Percentiles rank a stretch among this genome's conserved stretches.
phyloP scores from a whole-genome alignment of 352 stramenopile species.

The Phytophthora palmivora region DNA sequence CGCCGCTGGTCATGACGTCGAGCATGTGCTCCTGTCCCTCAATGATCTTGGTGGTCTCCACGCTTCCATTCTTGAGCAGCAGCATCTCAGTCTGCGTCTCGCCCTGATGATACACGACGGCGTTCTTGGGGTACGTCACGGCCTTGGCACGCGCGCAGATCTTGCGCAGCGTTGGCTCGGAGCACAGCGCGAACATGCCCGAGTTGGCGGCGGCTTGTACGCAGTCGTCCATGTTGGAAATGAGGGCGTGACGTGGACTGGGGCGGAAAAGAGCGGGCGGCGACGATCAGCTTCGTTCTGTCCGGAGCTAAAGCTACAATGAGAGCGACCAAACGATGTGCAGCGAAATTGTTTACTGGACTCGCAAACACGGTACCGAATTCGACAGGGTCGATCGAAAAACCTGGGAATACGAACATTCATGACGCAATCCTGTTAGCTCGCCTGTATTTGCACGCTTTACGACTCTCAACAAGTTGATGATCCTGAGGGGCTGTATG shows the following conservation, averaged over 20 bases:
- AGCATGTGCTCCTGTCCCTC: conserved; percentile 85
- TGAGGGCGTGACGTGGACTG: not conserved
- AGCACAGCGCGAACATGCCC: conserved; percentile 87
- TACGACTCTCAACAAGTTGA: conserved; percentile 23
- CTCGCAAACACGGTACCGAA: conserved; percentile 12
- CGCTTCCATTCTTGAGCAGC: conserved; percentile 65
- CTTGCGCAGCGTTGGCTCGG: conserved; percentile 78
- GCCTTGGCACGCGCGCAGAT: conserved; percentile 71
- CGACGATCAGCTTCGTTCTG: conserved; percentile 27
- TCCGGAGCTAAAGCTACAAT: conserved; percentile 38
- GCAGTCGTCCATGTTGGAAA: conserved; percentile 64
- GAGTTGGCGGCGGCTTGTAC: conserved; percentile 63
- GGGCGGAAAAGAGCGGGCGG: conserved; percentile 3
- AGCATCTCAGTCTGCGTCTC: conserved; percentile 85
- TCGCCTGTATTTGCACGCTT: conserved; percentile 1
- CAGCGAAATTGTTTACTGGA: conserved; percentile 21
- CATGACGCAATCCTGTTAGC: not conserved
- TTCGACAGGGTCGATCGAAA: conserved; percentile 6
- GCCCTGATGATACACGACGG: conserved; percentile 83
- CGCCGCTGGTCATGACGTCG: conserved; percentile 52
- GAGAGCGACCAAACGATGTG: conserved; percentile 21
- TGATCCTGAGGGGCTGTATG: conserved; percentile 31
- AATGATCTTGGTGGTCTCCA: conserved; percentile 85
- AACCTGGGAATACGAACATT: no score
- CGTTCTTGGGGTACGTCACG: conserved; percentile 77